Percentiles rank a stretch among this genome's conserved stretches.
phyloP scores from a whole-genome alignment of 1,139 yeast species.

The Candida pseudoviswanathii region DNA sequence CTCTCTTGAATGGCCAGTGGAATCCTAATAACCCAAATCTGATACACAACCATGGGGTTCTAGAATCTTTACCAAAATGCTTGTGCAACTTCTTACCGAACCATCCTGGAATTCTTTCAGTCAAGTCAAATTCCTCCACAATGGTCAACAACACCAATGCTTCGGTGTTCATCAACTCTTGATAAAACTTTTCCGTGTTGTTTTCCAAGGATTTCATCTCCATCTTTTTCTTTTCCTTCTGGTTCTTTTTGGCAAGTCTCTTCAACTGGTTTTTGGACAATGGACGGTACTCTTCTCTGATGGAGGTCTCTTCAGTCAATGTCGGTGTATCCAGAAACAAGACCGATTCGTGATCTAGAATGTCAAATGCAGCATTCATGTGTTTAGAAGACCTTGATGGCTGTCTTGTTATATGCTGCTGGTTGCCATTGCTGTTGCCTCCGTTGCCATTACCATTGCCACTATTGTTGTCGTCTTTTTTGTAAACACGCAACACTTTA shows the following conservation, averaged over 20 bases:
- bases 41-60: conserved; percentile 32
- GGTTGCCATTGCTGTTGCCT: conserved; percentile 2
- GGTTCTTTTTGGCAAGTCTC: conserved; percentile 30
- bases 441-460: conserved; percentile 6
- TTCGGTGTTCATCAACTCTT: conserved; percentile 39
- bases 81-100: conserved; percentile 26
- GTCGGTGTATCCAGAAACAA: conserved; percentile 22
- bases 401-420: conserved; percentile 1
- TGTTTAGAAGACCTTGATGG: conserved; percentile 16
- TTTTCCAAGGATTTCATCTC: conserved; percentile 18
- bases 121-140: conserved; percentile 39
- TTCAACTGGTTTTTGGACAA: conserved; percentile 41
- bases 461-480: conserved; percentile 7
- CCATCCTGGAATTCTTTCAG: conserved; percentile 31
- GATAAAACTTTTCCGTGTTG: conserved; percentile 28
- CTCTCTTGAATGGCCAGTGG: conserved; percentile 50
- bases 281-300: conserved; percentile 21
- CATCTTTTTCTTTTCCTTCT: conserved; percentile 14
- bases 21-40: conserved; percentile 44
- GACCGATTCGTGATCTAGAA: conserved; percentile 30
- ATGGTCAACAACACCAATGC: conserved; percentile 40
- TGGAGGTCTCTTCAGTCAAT: conserved; percentile 4
- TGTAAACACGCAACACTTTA: conserved; percentile 37
- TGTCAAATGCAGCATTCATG: conserved; percentile 33
- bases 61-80: conserved; percentile 33